Base-by-base conservation (phyloP, 2,329 filamentous ascomycete species). In the Aspergillus sp. region DNA sequence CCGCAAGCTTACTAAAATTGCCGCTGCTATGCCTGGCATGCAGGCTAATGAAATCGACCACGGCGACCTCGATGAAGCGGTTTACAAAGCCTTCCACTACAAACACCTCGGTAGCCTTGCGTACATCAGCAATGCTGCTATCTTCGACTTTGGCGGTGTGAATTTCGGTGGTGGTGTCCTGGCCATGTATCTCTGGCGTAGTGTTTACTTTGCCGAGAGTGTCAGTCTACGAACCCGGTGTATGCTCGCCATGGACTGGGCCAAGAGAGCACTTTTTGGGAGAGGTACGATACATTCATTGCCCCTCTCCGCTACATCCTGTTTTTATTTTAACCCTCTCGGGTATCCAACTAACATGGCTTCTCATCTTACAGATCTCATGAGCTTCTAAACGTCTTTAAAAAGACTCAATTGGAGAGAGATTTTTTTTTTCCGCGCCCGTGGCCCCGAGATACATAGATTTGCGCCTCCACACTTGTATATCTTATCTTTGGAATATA, bases 241-340 rank as follows among this genome's bases (percentile, higher is more conserved):
- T 63, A 76, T 99, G 69, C 81, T 99, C 75, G 92, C 92, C 17
- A 97, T 99, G 95, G 95, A 99, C 74, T 99, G 95, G 95, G 88
- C 86, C n/a, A 99, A 98, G 85, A 84, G 96, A 72, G 90, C 91
- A 12, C 76, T 99, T 20, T 99, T 99, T 79, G 95, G 95, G 65
- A 84, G 95, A 87, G 95, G 93, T 97, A 77, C 80, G 88, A 80
- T 56, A 15, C 39, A 36, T 11, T 9, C 39, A 36, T 30, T 9
- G 3, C 9, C 8, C 11, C 17, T 12, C 50, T 32, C 15, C 32
- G 47, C 47, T 22, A 30, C 15, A 2, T 42, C 34, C 3, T 18
- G 11, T 30, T 12, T 48, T n/a, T 26, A 8, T 13, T 20, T 36
- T 5, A 24, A 11, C 24, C 12, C 24, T 22, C 17, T 24, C 18